A percentile compares a stretch with the other conserved stretches of the same genome.
These are phyloP conservation scores for Plantago coronopus DNA, from an alignment of 305 asterid genomes.

Conservation along the genomic window DNA sequence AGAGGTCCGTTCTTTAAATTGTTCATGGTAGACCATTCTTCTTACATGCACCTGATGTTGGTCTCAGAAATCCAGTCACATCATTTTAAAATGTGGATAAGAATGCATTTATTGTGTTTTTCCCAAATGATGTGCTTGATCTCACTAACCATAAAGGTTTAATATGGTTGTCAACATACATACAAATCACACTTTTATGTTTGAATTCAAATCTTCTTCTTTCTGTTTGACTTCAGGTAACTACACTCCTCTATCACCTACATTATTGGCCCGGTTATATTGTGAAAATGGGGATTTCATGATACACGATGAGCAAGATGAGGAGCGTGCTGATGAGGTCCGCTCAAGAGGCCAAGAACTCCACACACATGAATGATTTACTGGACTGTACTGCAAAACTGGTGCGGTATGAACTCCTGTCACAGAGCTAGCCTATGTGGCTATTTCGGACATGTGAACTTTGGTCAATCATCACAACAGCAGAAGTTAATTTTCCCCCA, in stretches of 20 bases:
- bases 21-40: neutral
- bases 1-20: constrained; percentile 38
- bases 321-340: constrained; percentile 31
- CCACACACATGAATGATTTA: constrained; percentile 17
- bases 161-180: too few species aligned
- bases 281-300: constrained; percentile 45
- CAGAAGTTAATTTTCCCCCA: too few species aligned
- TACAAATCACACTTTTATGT: too few species aligned
- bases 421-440: too few species aligned
- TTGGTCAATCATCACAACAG: too few species aligned
- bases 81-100: constrained; percentile 6
- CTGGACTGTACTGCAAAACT: too few species aligned
- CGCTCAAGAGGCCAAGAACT: constrained; percentile 39
- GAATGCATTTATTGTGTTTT: neutral
- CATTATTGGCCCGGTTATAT: constrained; percentile 53
- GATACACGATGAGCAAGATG: constrained; percentile 43
- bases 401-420: too few species aligned
- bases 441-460: too few species aligned
- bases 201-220: too few species aligned
- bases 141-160: neutral
- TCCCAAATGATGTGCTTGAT: constrained; percentile 11
- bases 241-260: constrained; percentile 61
- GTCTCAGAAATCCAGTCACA: neutral
- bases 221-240: constrained; percentile 34
- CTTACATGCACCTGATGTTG: neutral